Evolutionary conservation across 2,329 filamentous ascomycete genomes (phyloP), one percentile per base, ranked within the genome.

Genomic region (Coniochaeta prunicola): DNA sequence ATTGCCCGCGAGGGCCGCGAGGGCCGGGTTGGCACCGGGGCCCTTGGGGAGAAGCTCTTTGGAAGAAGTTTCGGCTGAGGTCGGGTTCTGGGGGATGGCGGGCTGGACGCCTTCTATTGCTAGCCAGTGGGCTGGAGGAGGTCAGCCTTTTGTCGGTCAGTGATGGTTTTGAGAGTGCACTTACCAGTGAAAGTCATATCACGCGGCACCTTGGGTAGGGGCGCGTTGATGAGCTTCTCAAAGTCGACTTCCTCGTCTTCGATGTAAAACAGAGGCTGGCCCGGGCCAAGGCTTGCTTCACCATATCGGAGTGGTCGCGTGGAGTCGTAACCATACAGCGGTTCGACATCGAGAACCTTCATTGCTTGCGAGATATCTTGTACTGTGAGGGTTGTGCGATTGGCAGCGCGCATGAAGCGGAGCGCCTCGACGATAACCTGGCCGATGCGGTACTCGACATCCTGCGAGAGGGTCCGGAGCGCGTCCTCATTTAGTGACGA

Each of bases 231-330:
- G 65, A 99, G 79, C 79, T 97, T 97, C 77, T 99, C 94, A 70
- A 99, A 97, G 74, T 99, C 94, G 58, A 97, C 88, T 77, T 99
- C 94, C 70, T 99, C 94, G 71, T 99, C 94, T 70, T 99, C 94
- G 38, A 99, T 89, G 71, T 99, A 99, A 74, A 93, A 99, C 24
- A 99, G 78, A 57, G 93, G 92, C 74, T 99, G 94, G 10, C 93
- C 92, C 15, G 92, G 92, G 0, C 94, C 94, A 61, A 99, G 78
- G 59, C 90, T 96, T 3, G 94, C 94, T 74, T 99, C 94, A 57
- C 94, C 94, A 69, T 96, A 99, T 58, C 90, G 85, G 67, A 99
- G 77, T 28, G 92, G 91, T 57, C 93, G 82, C 45, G 91, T 94
- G 34, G 92, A 92, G 70, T 97, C 93, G 75, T 99, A 99, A 21